A percentile compares a stretch with the other conserved stretches of the same genome.
Conservation (phyloP, 176 grass and related monocot species). For the Oryza punctata region DNA sequence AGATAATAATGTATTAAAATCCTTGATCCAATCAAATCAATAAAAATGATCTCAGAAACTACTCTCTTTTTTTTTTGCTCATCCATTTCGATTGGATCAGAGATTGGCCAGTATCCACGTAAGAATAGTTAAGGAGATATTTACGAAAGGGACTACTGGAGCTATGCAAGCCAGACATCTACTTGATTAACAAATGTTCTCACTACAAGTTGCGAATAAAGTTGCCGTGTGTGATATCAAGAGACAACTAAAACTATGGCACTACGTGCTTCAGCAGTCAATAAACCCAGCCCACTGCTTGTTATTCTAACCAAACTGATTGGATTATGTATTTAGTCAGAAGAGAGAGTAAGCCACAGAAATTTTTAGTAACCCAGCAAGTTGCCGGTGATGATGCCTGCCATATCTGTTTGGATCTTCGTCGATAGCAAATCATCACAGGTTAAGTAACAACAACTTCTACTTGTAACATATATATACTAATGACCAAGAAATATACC, state of each 20-base stretch:
- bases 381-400: constrained; percentile 49
- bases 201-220: constrained; percentile 53
- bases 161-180: constrained; percentile 32
- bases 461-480: constrained; percentile 37
- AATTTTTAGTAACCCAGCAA: constrained; percentile 47
- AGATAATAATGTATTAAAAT: not conserved
- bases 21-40: not conserved
- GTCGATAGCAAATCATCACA: constrained; percentile 28
- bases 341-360: constrained; percentile 42
- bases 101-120: constrained; percentile 26
- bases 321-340: constrained; percentile 50
- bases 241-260: constrained; percentile 37
- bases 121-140: constrained; percentile 37
- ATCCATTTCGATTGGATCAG: constrained; percentile 27
- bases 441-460: constrained; percentile 45
- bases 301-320: constrained; percentile 36
- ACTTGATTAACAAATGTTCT: constrained; percentile 37
- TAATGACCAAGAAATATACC: constrained; percentile 23
- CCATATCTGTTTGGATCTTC: constrained; percentile 44
- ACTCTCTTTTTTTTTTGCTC: not conserved
- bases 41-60: constrained; percentile 17
- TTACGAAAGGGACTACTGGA: constrained; percentile 43
- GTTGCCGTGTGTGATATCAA: constrained; percentile 40
- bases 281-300: constrained; percentile 33
- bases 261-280: constrained; percentile 40